These are phyloP conservation scores for Wallacemonas sp. DNA, from an alignment of 208 protist genomes.

Conservation along the genomic window DNA sequence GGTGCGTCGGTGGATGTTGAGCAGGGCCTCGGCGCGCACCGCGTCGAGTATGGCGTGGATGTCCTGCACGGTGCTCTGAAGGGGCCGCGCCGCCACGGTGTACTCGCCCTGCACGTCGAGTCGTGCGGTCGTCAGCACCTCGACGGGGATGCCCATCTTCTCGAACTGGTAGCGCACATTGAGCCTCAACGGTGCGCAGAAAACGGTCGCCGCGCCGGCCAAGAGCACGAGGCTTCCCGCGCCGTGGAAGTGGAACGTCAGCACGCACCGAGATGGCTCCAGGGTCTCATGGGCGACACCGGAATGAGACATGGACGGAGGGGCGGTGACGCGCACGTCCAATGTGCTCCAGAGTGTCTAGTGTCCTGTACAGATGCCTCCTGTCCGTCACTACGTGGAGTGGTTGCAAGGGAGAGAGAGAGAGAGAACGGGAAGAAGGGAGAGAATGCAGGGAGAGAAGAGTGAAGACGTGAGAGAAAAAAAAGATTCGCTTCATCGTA, in stretches of 20 bases:
- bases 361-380: too few relatives aligned
- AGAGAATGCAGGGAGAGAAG: not conserved
- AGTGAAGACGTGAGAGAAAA: not conserved
- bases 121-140: conserved; percentile 31
- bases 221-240: conserved; percentile 49
- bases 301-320: not conserved
- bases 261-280: not conserved
- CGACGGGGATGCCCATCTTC: conserved; percentile 43
- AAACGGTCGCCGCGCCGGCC: conserved; percentile 47
- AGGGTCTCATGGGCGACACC: conserved; percentile 1
- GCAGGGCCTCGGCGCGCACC: conserved; percentile 42
- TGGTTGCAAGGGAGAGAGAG: not conserved
- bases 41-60: conserved; percentile 59
- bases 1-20: conserved; percentile 24
- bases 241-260: conserved; percentile 22
- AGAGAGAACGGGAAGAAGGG: not conserved
- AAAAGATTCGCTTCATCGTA: not conserved
- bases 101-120: conserved; percentile 55
- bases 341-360: not conserved
- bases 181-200: conserved; percentile 45
- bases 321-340: not conserved
- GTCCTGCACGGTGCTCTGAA: conserved; percentile 43
- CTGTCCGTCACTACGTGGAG: not conserved
- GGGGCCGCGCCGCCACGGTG: conserved; percentile 15
- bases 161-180: conserved; percentile 70